Evolutionary conservation across 352 stramenopile species (phyloP).

Genomic region (Nothophytophthora sp.): DNA sequence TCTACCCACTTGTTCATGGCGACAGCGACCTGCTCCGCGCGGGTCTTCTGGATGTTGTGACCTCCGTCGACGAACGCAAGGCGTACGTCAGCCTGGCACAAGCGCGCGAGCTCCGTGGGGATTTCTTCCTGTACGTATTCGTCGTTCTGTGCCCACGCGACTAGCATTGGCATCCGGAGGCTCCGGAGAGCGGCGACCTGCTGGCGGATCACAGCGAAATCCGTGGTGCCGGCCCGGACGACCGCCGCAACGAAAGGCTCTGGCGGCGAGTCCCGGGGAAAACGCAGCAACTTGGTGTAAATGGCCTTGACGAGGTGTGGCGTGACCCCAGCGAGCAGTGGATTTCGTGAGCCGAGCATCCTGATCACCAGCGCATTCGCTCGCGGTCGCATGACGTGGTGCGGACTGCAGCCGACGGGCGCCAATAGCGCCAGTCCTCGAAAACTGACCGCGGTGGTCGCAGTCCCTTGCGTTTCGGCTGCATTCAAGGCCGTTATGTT

Average conservation of each 20-base stretch:
- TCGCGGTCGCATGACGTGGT: slow-evolving; percentile 38
- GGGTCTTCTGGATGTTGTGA: slow-evolving; percentile 63
- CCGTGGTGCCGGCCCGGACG: slow-evolving; percentile 35
- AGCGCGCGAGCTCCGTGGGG: slow-evolving; percentile 22
- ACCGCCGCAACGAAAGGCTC: slow-evolving; percentile 36
- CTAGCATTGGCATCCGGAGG: slow-evolving; percentile 25
- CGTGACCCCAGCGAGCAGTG: slow-evolving; percentile 9
- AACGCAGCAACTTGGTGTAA: slow-evolving; percentile 43
- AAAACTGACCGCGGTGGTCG: not conserved
- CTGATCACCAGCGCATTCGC: slow-evolving; percentile 28
- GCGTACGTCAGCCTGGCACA: slow-evolving; percentile 24
- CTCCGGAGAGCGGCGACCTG: slow-evolving; percentile 19
- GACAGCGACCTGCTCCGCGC: slow-evolving; percentile 21
- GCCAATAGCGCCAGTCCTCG: slow-evolving; percentile 38
- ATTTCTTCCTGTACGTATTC: slow-evolving; percentile 45
- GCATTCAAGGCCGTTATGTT: slow-evolving; percentile 40
- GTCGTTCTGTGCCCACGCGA: slow-evolving; percentile 44
- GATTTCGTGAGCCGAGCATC: slow-evolving; percentile 20
- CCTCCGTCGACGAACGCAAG: slow-evolving; percentile 39
- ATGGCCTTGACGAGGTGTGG: slow-evolving; percentile 23
- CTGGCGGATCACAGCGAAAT: slow-evolving; percentile 31
- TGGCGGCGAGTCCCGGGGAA: slow-evolving; percentile 18
- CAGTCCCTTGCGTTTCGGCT: not conserved
- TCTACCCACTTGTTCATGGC: slow-evolving; percentile 25
- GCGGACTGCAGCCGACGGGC: slow-evolving; percentile 31